A percentile compares a stretch with the other conserved stretches of the same genome.
Conservation (phyloP, 768 basidiomycete genomes). For the Glaciozyma antarctica region DNA sequence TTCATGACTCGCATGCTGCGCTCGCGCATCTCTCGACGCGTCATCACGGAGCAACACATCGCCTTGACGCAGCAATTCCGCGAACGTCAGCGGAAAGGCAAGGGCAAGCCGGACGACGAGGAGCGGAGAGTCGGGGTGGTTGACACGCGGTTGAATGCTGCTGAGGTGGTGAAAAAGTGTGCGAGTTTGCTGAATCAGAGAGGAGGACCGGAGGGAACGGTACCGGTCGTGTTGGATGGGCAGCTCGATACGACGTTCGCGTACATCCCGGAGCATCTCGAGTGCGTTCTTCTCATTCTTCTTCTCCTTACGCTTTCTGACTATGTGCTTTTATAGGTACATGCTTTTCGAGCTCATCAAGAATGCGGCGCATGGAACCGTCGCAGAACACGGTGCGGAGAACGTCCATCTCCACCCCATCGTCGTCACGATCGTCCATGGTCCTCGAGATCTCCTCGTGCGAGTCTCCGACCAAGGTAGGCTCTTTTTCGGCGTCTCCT, state of each 20-base stretch:
- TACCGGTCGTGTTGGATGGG: conserved; percentile 66
- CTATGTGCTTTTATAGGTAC: conserved; percentile 42
- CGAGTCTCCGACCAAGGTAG: conserved; percentile 85
- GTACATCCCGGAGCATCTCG: conserved; percentile 41
- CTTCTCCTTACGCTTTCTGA: conserved; percentile 38
- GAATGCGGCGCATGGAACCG: conserved; percentile 43
- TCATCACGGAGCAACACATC: conserved; percentile 80
- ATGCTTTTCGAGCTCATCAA: conserved; percentile 83
- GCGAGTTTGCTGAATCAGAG: conserved; percentile 47
- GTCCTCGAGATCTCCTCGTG: conserved; percentile 62
- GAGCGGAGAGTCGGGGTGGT: conserved; percentile 62
- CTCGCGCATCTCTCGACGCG: conserved; percentile 78
- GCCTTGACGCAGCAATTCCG: conserved; percentile 58
- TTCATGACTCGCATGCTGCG: conserved; percentile 87
- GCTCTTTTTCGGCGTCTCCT: not conserved
- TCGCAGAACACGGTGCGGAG: conserved; percentile 42
- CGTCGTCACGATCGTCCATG: conserved; percentile 63
- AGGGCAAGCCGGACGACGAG: conserved; percentile 50
- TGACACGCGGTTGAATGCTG: conserved; percentile 61
- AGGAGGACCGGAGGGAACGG: conserved; percentile 20
- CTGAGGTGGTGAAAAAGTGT: conserved; percentile 62
- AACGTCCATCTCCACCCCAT: conserved; percentile 48
- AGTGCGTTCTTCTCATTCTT: conserved; percentile 46
- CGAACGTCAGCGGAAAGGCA: conserved; percentile 35
- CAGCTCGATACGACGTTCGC: conserved; percentile 61